These are phyloP conservation scores for Xylaria sp. DNA, from an alignment of 2,329 filamentous ascomycete species.

Conservation along the genomic window DNA sequence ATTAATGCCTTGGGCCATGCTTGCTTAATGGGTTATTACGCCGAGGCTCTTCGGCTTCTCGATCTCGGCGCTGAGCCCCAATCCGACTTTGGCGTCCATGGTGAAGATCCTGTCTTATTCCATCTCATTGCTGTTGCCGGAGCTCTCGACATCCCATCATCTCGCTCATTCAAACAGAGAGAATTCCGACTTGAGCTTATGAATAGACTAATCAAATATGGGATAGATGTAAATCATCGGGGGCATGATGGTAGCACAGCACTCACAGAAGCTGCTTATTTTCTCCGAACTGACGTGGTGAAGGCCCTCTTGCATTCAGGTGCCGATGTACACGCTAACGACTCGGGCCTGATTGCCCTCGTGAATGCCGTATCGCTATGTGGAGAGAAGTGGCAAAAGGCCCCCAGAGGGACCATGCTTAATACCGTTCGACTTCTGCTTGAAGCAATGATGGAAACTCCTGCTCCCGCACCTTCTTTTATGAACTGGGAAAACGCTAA, in stretches of 20 bases:
- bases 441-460: conserved; percentile 14
- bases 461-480: background rate
- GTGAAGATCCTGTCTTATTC: background rate
- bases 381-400: background rate
- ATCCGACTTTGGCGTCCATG: background rate
- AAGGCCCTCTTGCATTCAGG: conserved; percentile 23
- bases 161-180: conserved; percentile 20
- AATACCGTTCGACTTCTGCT: conserved; percentile 22
- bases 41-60: conserved; percentile 39
- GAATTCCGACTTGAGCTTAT: conserved; percentile 22
- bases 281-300: conserved; percentile 26
- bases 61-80: conserved; percentile 36
- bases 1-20: conserved; percentile 37
- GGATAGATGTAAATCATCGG: conserved; percentile 22
- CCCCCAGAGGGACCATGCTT: conserved; percentile 20
- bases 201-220: conserved; percentile 24
- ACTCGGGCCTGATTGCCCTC: background rate
- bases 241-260: conserved; percentile 1
- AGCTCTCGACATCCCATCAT: conserved; percentile 12
- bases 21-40: conserved; percentile 34
- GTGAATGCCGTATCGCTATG: background rate
- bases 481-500: background rate
- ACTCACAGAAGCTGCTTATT: conserved; percentile 22
- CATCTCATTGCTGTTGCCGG: conserved; percentile 25
- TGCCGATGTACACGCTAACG: conserved; percentile 1